Base-by-base conservation (phyloP, 2,329 filamentous ascomycete genomes). In the Curvularia hawaiiensis region DNA sequence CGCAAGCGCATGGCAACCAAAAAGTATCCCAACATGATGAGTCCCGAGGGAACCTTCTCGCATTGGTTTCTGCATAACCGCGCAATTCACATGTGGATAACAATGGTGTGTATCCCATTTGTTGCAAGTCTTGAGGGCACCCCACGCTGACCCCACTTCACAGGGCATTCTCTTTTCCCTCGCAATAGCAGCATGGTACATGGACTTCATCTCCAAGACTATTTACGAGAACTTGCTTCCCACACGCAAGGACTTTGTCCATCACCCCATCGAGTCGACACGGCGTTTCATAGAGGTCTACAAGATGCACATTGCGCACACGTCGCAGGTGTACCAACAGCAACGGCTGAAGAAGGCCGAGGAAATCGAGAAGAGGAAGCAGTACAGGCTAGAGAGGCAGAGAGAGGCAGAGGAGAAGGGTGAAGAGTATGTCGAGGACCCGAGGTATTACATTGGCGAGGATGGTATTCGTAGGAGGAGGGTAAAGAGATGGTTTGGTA, bases 1-100 rank as follows among this genome's bases (percentile, higher is more conserved):
- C 78, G 82, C 50, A 79, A 84, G 61, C 84, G 83, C 59, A 91
- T 91, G 80, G 83, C 81, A 64, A 84, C 78, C 63, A 90, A 85
- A 75, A 82, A 90, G 63, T 98, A 98, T 75, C 95, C 95, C 1
- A 89, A 93, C 67, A 88, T 96, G 84, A 92, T 96, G 83, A 90
- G 94, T 46, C 88, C 92, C 0, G 83, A 89, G 72, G 91, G 92
- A 6, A 91, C 90, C 0, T 92, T 91, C 77, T 84, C 90, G 78
- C 85, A 94, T 76, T 93, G 89, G 85, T 93, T 98, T 76, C 82
- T 96, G 74, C 88, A 91, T 65, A 94, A 86, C 74, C 84, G 85
- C 58, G 79, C 80, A 54, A 85, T 98, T 55, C 94, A 99, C 77
- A 77, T 91, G 28, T 89, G 85, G 75, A 93, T 99, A 74, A 90